A percentile compares a stretch with the other conserved stretches of the same genome.
These are phyloP conservation scores for Forsythia viridissima DNA, from an alignment of 257 asterid species.

Conservation along the genomic window DNA sequence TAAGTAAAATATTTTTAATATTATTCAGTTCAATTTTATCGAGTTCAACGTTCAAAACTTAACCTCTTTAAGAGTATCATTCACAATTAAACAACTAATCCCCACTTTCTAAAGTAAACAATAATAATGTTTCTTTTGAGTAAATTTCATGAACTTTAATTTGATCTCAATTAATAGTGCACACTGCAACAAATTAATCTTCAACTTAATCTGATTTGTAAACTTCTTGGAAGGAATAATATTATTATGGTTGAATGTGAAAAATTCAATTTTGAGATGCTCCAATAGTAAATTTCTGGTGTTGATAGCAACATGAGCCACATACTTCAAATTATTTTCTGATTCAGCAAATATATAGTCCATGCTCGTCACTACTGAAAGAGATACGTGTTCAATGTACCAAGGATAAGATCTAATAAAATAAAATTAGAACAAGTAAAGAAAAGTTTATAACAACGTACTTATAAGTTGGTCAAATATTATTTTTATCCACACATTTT, in stretches of 20 bases:
- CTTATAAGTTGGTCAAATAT: too few species aligned
- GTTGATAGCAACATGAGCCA: neutral
- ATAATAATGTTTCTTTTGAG: neutral
- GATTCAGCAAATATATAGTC: neutral
- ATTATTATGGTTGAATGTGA: neutral
- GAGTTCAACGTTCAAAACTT: too few species aligned
- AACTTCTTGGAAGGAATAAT: neutral
- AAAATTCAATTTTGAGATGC: slow-evolving; percentile 1
- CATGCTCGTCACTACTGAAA: neutral
- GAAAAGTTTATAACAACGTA: neutral
- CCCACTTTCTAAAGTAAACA: too few species aligned
- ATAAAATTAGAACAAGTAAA: neutral
- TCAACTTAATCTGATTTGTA: neutral
- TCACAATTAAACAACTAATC: too few species aligned
- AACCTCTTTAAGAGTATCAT: too few species aligned
- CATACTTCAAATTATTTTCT: neutral
- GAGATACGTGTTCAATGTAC: neutral
- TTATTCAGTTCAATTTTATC: too few species aligned
- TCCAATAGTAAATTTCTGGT: neutral
- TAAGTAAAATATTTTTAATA: too few species aligned
- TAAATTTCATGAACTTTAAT: too few species aligned
- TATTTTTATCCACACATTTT: too few species aligned
- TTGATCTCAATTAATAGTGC: too few species aligned
- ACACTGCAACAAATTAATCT: too few species aligned
- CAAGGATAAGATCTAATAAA: neutral